Conservation (phyloP, 2,329 filamentous ascomycete genomes). For the Cercospora berteroae region DNA sequence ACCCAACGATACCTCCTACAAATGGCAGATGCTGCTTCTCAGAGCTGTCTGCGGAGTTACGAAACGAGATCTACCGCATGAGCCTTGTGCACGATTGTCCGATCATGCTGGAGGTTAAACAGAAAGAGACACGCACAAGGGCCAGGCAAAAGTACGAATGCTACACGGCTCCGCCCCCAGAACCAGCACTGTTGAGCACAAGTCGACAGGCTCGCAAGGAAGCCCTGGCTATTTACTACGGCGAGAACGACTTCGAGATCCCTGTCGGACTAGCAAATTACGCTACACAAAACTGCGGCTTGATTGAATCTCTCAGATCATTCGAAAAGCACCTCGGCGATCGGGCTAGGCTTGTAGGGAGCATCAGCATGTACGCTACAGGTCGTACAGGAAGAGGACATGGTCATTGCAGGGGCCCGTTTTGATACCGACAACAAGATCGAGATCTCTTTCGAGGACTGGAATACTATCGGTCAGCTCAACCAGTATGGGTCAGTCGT, state of each 20-base stretch:
- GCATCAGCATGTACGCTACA: neutral
- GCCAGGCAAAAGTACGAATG: neutral
- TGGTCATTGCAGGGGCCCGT: neutral
- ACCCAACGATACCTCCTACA: neutral
- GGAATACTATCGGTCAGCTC: neutral
- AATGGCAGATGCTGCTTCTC: neutral
- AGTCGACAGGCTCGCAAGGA: neutral
- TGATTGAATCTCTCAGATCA: neutral
- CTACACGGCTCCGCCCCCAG: neutral
- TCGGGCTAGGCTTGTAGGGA: neutral
- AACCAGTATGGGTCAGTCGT: neutral
- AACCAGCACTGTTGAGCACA: neutral
- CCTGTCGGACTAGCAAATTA: neutral
- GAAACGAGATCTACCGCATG: neutral
- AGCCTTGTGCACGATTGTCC: neutral
- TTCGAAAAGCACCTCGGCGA: neutral
- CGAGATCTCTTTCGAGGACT: neutral
- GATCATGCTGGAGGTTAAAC: neutral
- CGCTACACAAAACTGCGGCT: neutral
- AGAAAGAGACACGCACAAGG: neutral
- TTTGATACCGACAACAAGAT: neutral
- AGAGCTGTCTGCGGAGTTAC: neutral
- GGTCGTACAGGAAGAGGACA: neutral
- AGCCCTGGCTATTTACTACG: neutral
- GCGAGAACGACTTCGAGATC: constrained; percentile 1